Percentiles rank a stretch among this genome's conserved stretches.
These are phyloP conservation scores for Hsuehochloa calcarea DNA, from an alignment of 176 grass and related monocot genomes.

Conservation along the genomic window DNA sequence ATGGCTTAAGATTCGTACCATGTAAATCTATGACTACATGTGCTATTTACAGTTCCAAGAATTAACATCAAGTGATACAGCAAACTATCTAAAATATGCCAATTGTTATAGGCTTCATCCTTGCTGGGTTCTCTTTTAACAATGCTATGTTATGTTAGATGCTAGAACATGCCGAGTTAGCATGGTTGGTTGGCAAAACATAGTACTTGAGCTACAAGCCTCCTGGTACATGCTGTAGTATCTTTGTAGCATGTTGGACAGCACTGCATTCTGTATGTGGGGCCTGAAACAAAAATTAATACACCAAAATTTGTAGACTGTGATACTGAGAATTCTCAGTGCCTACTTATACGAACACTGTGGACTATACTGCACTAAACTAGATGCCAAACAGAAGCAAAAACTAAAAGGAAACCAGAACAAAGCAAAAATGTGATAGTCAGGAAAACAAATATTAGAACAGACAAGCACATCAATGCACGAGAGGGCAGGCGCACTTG, in stretches of 20 bases:
- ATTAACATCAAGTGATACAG: background rate
- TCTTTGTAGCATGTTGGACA: background rate
- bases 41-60: background rate
- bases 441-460: background rate
- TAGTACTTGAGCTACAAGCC: background rate
- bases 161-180: background rate
- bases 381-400: background rate
- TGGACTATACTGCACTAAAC: background rate
- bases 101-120: background rate
- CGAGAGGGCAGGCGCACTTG: background rate
- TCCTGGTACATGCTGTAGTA: background rate
- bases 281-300: background rate
- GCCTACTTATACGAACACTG: background rate
- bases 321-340: background rate
- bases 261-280: background rate
- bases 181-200: background rate
- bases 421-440: background rate
- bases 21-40: background rate
- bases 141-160: background rate
- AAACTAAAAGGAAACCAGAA: background rate
- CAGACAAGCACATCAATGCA: background rate
- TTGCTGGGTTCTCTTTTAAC: background rate
- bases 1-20: background rate
- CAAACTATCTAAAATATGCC: background rate
- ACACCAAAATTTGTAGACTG: background rate